Evolutionary conservation across 352 stramenopile genomes (phyloP).

Genomic region (Globisporangium nodosum): DNA sequence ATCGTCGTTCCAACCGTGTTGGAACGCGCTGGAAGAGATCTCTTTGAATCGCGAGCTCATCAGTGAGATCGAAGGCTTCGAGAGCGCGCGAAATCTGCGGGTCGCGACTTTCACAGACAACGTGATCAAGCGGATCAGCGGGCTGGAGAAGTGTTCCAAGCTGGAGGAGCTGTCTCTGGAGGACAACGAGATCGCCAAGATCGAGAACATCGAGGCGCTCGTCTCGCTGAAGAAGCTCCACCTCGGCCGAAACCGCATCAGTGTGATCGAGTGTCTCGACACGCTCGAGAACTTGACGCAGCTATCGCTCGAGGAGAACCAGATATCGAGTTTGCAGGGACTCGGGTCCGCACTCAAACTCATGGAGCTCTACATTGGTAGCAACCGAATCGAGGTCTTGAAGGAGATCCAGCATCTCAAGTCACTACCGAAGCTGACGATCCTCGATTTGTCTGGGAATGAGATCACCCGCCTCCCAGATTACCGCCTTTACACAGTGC

Average conservation of each 20-base stretch:
- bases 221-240: conserved; percentile 67
- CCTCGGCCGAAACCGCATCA: conserved; percentile 73
- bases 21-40: conserved; percentile 61
- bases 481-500: conserved; percentile 81
- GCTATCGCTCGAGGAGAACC: conserved; percentile 83
- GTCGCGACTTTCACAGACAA: conserved; percentile 69
- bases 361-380: conserved; percentile 87
- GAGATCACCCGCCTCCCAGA: conserved; percentile 48
- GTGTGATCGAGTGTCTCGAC: conserved; percentile 53
- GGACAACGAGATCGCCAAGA: conserved; percentile 66
- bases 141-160: conserved; percentile 39
- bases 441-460: conserved; percentile 83
- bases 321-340: conserved; percentile 64
- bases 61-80: conserved; percentile 44
- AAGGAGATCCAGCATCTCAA: conserved; percentile 82
- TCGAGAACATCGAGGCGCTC: conserved; percentile 62
- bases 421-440: conserved; percentile 76
- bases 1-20: conserved; percentile 17
- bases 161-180: conserved; percentile 77
- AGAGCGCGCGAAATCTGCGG: conserved; percentile 46
- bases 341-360: conserved; percentile 55
- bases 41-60: conserved; percentile 59
- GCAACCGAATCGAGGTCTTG: conserved; percentile 75
- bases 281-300: conserved; percentile 58
- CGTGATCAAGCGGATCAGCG: conserved; percentile 49